Evolutionary conservation across 2,329 filamentous ascomycete genomes (phyloP).

Genomic region (Keithomyces neogunnii): DNA sequence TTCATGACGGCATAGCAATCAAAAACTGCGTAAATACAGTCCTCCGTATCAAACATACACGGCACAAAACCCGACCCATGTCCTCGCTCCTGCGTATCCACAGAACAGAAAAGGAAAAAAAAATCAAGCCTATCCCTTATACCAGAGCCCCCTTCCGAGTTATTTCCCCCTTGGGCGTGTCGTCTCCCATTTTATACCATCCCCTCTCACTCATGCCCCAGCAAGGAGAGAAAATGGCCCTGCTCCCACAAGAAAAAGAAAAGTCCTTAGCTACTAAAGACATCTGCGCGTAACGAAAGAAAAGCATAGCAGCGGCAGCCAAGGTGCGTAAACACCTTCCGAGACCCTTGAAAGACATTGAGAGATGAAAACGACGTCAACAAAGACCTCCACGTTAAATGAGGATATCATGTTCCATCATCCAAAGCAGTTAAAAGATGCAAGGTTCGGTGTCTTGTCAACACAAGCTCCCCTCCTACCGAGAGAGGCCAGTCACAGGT

Average conservation of each 20-base stretch:
- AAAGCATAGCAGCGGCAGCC: background rate
- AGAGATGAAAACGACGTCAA: background rate
- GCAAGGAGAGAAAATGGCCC: background rate
- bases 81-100: background rate
- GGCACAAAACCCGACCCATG: constrained; percentile 1
- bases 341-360: no score
- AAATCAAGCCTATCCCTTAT: background rate
- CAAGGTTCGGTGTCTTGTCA: background rate
- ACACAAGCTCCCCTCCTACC: background rate
- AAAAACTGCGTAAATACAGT: constrained; percentile 16
- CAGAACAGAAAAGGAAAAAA: background rate
- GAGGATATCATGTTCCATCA: constrained; percentile 1
- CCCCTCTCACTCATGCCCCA: background rate
- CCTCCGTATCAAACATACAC: constrained; percentile 14
- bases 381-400: background rate
- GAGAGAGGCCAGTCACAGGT: background rate
- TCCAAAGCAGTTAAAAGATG: background rate
- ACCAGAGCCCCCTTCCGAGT: background rate
- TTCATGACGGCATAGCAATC: constrained; percentile 20
- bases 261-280: background rate
- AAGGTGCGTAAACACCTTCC: background rate
- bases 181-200: background rate
- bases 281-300: background rate
- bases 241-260: no score
- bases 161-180: background rate